Base-by-base conservation (phyloP, 1,139 yeast genomes). In the Candida albicans region DNA sequence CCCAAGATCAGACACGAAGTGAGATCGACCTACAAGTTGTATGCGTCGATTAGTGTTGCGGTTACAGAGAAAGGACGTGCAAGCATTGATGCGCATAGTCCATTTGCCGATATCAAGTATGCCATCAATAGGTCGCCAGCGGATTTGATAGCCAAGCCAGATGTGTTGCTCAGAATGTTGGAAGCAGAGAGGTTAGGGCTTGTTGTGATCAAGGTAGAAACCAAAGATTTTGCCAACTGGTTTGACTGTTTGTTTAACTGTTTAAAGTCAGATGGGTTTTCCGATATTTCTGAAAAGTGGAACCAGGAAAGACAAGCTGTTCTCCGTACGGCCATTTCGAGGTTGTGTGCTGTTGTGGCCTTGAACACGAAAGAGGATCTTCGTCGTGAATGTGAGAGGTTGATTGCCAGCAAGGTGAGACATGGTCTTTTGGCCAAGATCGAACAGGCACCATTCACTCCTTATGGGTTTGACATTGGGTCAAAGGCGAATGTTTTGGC, bases 401-500 rank as follows among this genome's bases (percentile, higher is more conserved):
- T 82, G 38, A 71, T 93, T 38, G 85, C 84, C 43, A 77, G 73
- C 48, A 84, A 84, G 48, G 81, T 91, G 33, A 82, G 98, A 53
- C 75, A 77, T 41, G 70, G 77, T 32, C 86, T 93, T 57, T 69
- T 82, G 58, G 73, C 77, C 24, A 85, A 82, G 56, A 74, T 93
- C 38, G 95, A 93, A 61, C 98, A 91, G 68, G 96, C 98, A 2
- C 97, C 99, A 22, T 91, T 73, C 64, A 82, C 87, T 52, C 96
- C 98, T 8, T 76, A 77, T 42, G 86, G 87, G 2, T 85, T 76
- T 52, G 87, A 81, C 41, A 75, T 79, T 48, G 96, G 97, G 35
- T 85, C 95, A 6, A 77, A 84, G 44, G 95, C 99, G 24, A 82
- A 87, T 50, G 93, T 90, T 0, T 71, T 95, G 49, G 82, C 96